phyloP scores from a whole-genome alignment of 306 rosid genomes.

The Fragaria nilgerrensis region DNA sequence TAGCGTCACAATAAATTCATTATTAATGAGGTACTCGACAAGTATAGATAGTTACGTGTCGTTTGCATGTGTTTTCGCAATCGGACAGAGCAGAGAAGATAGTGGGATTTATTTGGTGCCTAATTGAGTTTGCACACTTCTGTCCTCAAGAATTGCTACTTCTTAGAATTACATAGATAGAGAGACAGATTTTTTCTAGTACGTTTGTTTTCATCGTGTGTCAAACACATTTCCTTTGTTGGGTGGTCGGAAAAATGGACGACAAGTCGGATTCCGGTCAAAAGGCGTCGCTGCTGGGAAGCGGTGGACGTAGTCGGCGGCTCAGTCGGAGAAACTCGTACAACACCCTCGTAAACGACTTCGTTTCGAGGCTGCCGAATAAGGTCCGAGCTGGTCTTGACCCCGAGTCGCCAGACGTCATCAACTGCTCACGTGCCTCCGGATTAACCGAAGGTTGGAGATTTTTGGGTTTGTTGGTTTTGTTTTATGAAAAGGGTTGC shows the following conservation, averaged over 20 bases:
- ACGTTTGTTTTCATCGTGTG: not conserved
- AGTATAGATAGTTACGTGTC: not conserved
- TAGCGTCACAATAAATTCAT: not conserved
- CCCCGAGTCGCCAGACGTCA: slow-evolving; percentile 28
- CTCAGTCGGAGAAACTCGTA: slow-evolving; percentile 42
- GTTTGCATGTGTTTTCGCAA: no score
- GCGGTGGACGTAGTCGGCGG: slow-evolving; percentile 18
- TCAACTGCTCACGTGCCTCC: slow-evolving; percentile 30
- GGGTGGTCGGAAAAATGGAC: slow-evolving; percentile 25
- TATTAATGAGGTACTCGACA: not conserved
- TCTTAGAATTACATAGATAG: not conserved
- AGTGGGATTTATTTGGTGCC: not conserved
- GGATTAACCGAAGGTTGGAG: slow-evolving; percentile 36
- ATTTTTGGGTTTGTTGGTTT: not conserved
- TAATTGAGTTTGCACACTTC: not conserved
- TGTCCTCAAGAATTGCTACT: not conserved
- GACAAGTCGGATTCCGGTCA: slow-evolving; percentile 18
- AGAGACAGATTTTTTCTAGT: not conserved
- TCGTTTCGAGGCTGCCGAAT: slow-evolving; percentile 36
- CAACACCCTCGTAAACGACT: slow-evolving; percentile 39
- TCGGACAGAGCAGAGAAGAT: not conserved
- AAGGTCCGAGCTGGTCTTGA: slow-evolving; percentile 31
- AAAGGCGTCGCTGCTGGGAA: slow-evolving; percentile 28
- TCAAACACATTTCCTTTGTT: not conserved
- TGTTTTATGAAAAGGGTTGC: not conserved